Conservation (phyloP, 2,329 filamentous ascomycete genomes). For the Phialophora verrucosa region DNA sequence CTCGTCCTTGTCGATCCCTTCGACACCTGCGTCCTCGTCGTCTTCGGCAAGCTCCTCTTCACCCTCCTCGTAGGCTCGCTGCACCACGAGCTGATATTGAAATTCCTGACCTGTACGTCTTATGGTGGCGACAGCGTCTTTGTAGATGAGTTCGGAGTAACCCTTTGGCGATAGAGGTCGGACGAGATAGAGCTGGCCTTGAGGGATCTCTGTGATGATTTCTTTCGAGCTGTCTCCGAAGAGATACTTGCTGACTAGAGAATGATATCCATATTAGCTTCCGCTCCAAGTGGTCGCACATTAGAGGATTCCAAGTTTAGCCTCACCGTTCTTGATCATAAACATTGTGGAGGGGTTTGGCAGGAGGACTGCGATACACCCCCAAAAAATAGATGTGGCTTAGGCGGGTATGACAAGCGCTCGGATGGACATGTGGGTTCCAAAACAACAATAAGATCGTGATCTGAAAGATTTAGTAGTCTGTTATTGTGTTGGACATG, state of each 20-base stretch:
- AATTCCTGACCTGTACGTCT: conserved; percentile 92
- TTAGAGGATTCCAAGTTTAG: conserved; percentile 33
- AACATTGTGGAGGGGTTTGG: conserved; percentile 52
- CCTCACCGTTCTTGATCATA: conserved; percentile 63
- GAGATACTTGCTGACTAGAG: conserved; percentile 83
- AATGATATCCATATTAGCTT: conserved; percentile 12
- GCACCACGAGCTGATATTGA: conserved; percentile 95
- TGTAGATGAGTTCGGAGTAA: conserved; percentile 98
- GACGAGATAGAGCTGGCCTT: conserved; percentile 96
- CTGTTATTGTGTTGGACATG: conserved; percentile 1
- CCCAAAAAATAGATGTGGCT: background rate
- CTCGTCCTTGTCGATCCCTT: conserved; percentile 92
- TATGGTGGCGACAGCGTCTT: conserved; percentile 90
- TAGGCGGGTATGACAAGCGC: background rate
- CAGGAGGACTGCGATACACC: background rate
- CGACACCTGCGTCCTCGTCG: conserved; percentile 78
- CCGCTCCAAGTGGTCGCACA: conserved; percentile 8
- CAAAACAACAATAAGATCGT: background rate
- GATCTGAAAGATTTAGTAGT: background rate
- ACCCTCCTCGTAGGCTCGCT: conserved; percentile 95
- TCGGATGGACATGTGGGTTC: background rate
- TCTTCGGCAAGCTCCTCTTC: conserved; percentile 94
- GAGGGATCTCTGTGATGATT: conserved; percentile 88
- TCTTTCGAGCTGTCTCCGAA: conserved; percentile 90
- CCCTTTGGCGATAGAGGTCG: conserved; percentile 94